A percentile compares a stretch with the other conserved stretches of the same genome.
Evolutionary conservation across 2,329 filamentous ascomycete species (phyloP).

Genomic region (Alternaria solani): DNA sequence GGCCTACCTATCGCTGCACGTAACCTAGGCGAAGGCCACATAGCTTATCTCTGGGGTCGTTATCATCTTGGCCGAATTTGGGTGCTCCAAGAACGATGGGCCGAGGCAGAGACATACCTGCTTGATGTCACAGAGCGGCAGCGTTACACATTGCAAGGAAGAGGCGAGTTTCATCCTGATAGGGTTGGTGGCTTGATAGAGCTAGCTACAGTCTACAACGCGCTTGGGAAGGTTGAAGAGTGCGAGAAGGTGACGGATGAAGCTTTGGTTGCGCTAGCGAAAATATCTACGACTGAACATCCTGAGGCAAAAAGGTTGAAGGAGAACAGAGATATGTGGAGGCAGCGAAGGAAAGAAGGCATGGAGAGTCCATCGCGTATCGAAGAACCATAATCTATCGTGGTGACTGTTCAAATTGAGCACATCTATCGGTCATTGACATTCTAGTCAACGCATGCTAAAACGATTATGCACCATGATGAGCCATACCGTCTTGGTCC

Average conservation of each 20-base stretch:
- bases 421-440: too few relatives aligned
- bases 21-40: conserved; percentile 29
- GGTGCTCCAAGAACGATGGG: conserved; percentile 15
- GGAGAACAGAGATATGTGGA: background rate
- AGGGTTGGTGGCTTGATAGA: conserved; percentile 19
- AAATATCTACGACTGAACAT: conserved; percentile 6
- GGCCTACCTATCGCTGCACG: conserved; percentile 26
- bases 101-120: conserved; percentile 14
- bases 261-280: conserved; percentile 3
- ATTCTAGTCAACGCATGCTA: too few relatives aligned
- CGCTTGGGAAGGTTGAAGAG: conserved; percentile 1
- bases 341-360: background rate
- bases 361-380: background rate
- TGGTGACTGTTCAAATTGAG: too few relatives aligned
- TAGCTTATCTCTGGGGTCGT: conserved; percentile 21
- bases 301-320: conserved; percentile 2
- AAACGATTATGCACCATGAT: too few relatives aligned
- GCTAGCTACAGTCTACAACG: conserved; percentile 11
- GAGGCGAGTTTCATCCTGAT: conserved; percentile 17
- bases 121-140: conserved; percentile 19
- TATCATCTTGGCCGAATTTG: conserved; percentile 12
- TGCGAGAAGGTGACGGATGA: conserved; percentile 5
- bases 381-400: background rate
- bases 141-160: conserved; percentile 5
- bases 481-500: too few relatives aligned